Percentiles rank a stretch among this genome's conserved stretches.
phyloP scores from a whole-genome alignment of 2,329 filamentous ascomycete species.

The Colletotrichum spaethianum region DNA sequence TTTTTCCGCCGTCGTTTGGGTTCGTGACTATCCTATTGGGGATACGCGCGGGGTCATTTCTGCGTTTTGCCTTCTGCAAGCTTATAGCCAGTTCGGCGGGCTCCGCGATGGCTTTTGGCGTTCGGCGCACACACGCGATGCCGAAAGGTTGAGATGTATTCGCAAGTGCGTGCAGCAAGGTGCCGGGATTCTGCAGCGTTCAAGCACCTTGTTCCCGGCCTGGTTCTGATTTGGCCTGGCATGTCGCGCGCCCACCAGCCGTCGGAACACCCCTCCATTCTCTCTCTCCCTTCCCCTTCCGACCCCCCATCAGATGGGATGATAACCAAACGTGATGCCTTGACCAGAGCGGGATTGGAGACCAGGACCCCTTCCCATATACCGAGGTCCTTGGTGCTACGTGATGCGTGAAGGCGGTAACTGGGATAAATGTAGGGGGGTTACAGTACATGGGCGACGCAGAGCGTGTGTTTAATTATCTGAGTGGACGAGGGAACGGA shows the following conservation, averaged over 20 bases:
- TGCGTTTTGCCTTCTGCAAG: not conserved
- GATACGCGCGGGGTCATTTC: not conserved
- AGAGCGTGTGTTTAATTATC: not conserved
- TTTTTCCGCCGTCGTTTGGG: not conserved
- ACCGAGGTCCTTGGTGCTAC: not conserved
- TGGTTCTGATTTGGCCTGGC: not conserved
- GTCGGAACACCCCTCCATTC: not conserved
- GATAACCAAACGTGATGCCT: not conserved
- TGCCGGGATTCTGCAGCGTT: conserved; percentile 12
- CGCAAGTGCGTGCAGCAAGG: not conserved
- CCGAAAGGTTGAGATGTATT: not conserved
- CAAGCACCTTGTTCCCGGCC: not conserved
- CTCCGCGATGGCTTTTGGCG: not conserved
- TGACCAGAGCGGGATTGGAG: too few species aligned
- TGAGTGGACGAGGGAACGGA: not conserved
- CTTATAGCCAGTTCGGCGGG: not conserved
- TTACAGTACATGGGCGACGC: not conserved
- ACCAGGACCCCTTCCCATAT: not conserved
- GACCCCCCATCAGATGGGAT: not conserved
- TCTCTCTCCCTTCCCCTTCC: not conserved
- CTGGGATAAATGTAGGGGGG: not conserved
- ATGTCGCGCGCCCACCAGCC: not conserved
- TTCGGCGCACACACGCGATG: not conserved
- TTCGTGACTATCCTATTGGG: too few species aligned
- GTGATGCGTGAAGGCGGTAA: not conserved